Evolutionary conservation across 2,329 filamentous ascomycete species (phyloP).

Genomic region (Fusarium oligoseptatum): DNA sequence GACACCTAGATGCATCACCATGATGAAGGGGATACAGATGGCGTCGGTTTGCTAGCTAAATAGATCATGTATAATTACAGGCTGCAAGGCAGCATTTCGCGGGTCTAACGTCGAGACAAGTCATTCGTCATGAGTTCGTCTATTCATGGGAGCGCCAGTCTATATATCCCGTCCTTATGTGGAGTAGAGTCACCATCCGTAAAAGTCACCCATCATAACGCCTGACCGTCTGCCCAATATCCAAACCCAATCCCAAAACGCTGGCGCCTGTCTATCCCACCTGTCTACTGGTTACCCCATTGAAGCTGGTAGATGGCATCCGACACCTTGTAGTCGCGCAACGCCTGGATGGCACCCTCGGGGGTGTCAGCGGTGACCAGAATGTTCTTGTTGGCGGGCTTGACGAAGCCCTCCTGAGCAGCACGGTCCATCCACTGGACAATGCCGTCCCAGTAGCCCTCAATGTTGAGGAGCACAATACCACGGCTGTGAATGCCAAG

Average conservation of each 20-base stretch:
- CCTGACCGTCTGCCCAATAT: conserved; percentile 20
- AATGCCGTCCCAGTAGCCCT: conserved; percentile 93
- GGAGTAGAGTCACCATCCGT: conserved; percentile 19
- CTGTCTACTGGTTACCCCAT: conserved; percentile 76
- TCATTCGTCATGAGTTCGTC: conserved; percentile 38
- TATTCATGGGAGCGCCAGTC: conserved; percentile 37
- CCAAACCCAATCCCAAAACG: conserved; percentile 12
- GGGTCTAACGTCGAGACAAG: conserved; percentile 35
- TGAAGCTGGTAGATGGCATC: conserved; percentile 82
- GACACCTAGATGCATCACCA: conserved; percentile 49
- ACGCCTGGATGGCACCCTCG: conserved; percentile 77
- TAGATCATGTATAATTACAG: conserved; percentile 55
- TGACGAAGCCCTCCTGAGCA: conserved; percentile 83
- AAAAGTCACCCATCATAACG: conserved; percentile 35
- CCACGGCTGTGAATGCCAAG: conserved; percentile 88
- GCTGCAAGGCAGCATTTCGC: conserved; percentile 48
- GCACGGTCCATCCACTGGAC: conserved; percentile 84
- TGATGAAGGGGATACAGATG: conserved; percentile 33
- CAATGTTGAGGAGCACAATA: conserved; percentile 86
- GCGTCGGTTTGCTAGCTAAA: conserved; percentile 42
- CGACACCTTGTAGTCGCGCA: conserved; percentile 82
- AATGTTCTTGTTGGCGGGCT: conserved; percentile 77
- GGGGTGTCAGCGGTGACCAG: conserved; percentile 80
- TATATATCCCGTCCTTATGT: conserved; percentile 36
- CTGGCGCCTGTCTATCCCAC: conserved; percentile 17